Percentiles rank a stretch among this genome's conserved stretches.
Evolutionary conservation across 1,284 basidiomycete species (phyloP).

Genomic region (Austroboletus novae-zelandiae): DNA sequence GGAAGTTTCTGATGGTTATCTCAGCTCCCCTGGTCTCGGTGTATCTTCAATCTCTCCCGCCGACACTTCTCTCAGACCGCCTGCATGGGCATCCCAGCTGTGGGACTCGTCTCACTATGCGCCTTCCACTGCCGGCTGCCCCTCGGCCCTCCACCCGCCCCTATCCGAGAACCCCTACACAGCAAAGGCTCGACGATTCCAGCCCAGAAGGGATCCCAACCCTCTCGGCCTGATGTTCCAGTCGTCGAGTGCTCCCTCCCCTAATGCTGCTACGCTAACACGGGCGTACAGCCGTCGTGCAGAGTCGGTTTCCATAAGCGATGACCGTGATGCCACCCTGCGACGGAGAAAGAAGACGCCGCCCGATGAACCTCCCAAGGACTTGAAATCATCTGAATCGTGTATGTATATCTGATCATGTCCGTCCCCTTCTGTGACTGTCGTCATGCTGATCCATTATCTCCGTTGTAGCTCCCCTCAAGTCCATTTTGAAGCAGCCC

Average conservation of each 20-base stretch:
- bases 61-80: constrained; percentile 52
- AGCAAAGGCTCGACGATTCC: constrained; percentile 33
- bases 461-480: constrained; percentile 46
- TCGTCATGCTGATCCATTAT: constrained; percentile 28
- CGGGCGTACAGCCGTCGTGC: constrained; percentile 62
- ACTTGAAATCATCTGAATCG: constrained; percentile 31
- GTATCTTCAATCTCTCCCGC: constrained; percentile 56
- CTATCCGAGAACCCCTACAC: constrained; percentile 40
- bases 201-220: constrained; percentile 39
- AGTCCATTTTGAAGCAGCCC: constrained; percentile 78
- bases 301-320: constrained; percentile 57
- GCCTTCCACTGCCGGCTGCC: constrained; percentile 5
- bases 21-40: constrained; percentile 35
- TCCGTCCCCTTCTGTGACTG: constrained; percentile 30
- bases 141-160: constrained; percentile 38
- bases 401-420: constrained; percentile 30
- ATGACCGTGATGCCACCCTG: constrained; percentile 70
- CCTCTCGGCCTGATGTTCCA: constrained; percentile 68
- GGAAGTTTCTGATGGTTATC: constrained; percentile 45
- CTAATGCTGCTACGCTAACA: constrained; percentile 43
- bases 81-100: constrained; percentile 60
- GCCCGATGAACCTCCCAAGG: constrained; percentile 42
- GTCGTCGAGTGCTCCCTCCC: constrained; percentile 67
- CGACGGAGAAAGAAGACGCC: constrained; percentile 58
- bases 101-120: constrained; percentile 45